Evolutionary conservation across 83 land plant species (phyloP), one percentile per base, ranked within the genome.

Genomic region (Picea mariana): DNA sequence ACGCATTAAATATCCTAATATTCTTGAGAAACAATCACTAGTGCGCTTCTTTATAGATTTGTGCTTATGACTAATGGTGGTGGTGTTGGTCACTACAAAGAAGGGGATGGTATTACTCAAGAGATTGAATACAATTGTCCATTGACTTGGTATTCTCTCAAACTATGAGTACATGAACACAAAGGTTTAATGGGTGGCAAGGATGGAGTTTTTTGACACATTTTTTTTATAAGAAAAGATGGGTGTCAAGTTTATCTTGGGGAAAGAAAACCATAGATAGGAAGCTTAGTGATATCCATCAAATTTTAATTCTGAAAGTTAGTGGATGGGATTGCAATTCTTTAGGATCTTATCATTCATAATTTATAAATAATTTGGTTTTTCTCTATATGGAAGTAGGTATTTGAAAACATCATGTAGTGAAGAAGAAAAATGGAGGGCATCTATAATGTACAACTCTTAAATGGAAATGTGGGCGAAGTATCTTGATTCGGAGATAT

Each of bases 21-120:
- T 94, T 18, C 92, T 98, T 77, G 99, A 98, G 86, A 96, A 98
- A 84, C 87, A 98, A 34, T 98, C 93, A 73, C 99, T 98, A 0
- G 94, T 94, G 3, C 18, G 3, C 18, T 94, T 3, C 69, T 95
- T 63, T 92, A 89, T 75, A 86, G 75, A 68, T 98, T 98, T 88
- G 97, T 88, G 24, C 81, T 98, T 24, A 88, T 97, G 59, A 93
- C 88, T 63, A 82, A 81, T 26, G 95, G 99, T 82, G 99, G 99
- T 13, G 97, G 99, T 13, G 88, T 75, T 61, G 99, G 99, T 60
- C 40, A 86, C 72, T 88, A 89, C 76, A 88, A 67, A 81, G 98
- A 0, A 34, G 40, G 40, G 40, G 40, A 38, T 38, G 40, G 0
- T 38, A 38, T 38, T 38, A 38, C 4, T 9, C 80, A 98, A 77